phyloP scores from a whole-genome alignment of 1,284 basidiomycete species.

The Trametes sp. region DNA sequence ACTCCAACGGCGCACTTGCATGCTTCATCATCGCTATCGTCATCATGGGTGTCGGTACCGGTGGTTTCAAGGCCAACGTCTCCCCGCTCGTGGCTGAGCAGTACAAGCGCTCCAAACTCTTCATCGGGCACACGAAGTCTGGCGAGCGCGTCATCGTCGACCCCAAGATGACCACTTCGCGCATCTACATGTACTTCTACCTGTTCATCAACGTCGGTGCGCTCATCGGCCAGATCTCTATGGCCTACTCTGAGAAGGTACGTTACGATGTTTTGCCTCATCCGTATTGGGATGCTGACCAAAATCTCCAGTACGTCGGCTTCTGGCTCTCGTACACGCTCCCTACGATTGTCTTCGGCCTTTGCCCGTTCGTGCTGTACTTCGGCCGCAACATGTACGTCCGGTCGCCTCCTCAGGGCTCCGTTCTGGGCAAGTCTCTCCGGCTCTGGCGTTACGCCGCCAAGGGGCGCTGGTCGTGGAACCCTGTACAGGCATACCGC shows the following conservation, averaged over 20 bases:
- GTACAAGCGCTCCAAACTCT: slow-evolving; percentile 64
- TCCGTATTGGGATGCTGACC: neutral
- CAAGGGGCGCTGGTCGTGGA: slow-evolving; percentile 63
- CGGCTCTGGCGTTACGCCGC: slow-evolving; percentile 60
- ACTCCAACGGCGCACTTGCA: slow-evolving; percentile 61
- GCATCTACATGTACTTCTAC: slow-evolving; percentile 85
- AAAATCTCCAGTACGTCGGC: slow-evolving; percentile 61
- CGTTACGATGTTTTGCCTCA: neutral
- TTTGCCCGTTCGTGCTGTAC: slow-evolving; percentile 76
- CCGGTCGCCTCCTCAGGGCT: slow-evolving; percentile 78
- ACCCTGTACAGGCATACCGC: slow-evolving; percentile 56
- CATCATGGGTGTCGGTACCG: slow-evolving; percentile 71
- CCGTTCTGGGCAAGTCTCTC: slow-evolving; percentile 66
- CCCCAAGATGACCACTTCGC: slow-evolving; percentile 73
- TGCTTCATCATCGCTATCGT: slow-evolving; percentile 73
- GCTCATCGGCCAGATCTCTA: slow-evolving; percentile 71
- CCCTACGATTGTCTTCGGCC: slow-evolving; percentile 71
- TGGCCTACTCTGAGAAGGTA: slow-evolving; percentile 80
- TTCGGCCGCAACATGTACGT: slow-evolving; percentile 72
- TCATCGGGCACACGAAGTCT: slow-evolving; percentile 57
- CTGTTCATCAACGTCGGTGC: slow-evolving; percentile 84
- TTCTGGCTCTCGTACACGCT: slow-evolving; percentile 77
- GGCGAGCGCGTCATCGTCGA: slow-evolving; percentile 88
- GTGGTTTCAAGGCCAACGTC: slow-evolving; percentile 85
- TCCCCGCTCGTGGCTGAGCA: slow-evolving; percentile 85